Evolutionary conservation across 1,284 basidiomycete genomes (phyloP).

Genomic region (Pholiota adiposa): DNA sequence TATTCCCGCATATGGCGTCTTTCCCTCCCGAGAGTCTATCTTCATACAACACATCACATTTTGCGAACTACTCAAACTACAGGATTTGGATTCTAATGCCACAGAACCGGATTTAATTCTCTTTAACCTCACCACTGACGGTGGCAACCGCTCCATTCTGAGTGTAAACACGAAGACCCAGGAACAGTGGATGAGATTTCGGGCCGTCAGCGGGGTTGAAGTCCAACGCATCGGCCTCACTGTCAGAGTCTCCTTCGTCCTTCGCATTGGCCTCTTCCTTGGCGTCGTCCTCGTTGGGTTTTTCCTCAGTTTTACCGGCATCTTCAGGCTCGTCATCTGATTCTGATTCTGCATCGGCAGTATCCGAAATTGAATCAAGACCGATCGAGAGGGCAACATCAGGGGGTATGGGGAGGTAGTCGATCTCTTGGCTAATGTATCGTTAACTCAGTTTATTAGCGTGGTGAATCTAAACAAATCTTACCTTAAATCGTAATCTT

Average conservation of each 20-base stretch:
- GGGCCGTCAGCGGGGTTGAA: background rate
- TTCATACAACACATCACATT: too few species aligned
- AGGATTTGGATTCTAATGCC: too few species aligned
- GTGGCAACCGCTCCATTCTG: background rate
- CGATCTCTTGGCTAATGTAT: conserved; percentile 1
- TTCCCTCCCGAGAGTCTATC: too few species aligned
- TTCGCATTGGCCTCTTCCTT: background rate
- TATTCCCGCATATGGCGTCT: background rate
- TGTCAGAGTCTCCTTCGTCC: background rate
- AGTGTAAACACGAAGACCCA: conserved; percentile 8
- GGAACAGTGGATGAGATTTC: background rate
- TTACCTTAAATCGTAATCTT: conserved; percentile 6
- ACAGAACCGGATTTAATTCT: too few species aligned
- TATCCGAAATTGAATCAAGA: background rate
- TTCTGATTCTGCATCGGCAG: background rate
- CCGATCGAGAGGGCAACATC: background rate
- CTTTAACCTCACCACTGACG: background rate
- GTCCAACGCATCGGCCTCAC: background rate
- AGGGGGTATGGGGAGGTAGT: background rate
- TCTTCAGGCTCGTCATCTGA: background rate
- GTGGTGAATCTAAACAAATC: too few species aligned
- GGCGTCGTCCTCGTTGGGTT: background rate
- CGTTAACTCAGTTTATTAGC: background rate
- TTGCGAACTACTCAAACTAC: too few species aligned
- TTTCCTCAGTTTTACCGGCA: background rate